Base-by-base conservation (phyloP, 306 rosid genomes). In the Carpinus viminea region DNA sequence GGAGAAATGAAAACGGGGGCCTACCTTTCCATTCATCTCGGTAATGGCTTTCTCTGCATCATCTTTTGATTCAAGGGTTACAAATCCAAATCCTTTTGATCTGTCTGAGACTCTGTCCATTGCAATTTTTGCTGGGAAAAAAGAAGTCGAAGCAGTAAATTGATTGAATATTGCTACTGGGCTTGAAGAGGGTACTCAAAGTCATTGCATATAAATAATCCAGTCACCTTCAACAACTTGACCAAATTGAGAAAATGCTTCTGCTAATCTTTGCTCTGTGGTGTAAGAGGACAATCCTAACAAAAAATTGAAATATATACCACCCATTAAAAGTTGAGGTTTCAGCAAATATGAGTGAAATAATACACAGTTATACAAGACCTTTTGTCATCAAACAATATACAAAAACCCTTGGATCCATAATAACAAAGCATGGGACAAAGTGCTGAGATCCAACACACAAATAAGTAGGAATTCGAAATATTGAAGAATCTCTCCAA, bases 31-130 rank as follows among this genome's bases (percentile, higher is more conserved):
- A 48, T 91, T 94, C 97, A 94, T 89, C 84, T 85, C 92, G 20
- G 86, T 54, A 70, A 90, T 53, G 79, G 97, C 97, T 41, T 84
- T 88, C 70, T 88, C 89, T 31, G 97, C 97, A 76, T 94, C 98
- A 47, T 89, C 95, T 61, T 81, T 86, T 5, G 98, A 92, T 57
- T 95, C 97, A 81, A 88, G 89, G 76, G 98, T 91, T 74, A 94
- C 89, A 72, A 94, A 92, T 51, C 98, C 98, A 77, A 92, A 94
- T 48, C 98, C 97, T 85, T 91, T 94, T 21, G 97, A 91, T 89
- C 79, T 92, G 62, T 83, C 90, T 1, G 98, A 85, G 43, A 88
- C 88, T 83, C 88, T 92, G 85, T 94, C 88, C 66, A 43, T 83
- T 83, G 91, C 85, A 85, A 94, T 78, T 87, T 89, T 90, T 20